phyloP scores from a whole-genome alignment of 164 flowering plant genomes.

The Sextonia rubra region DNA sequence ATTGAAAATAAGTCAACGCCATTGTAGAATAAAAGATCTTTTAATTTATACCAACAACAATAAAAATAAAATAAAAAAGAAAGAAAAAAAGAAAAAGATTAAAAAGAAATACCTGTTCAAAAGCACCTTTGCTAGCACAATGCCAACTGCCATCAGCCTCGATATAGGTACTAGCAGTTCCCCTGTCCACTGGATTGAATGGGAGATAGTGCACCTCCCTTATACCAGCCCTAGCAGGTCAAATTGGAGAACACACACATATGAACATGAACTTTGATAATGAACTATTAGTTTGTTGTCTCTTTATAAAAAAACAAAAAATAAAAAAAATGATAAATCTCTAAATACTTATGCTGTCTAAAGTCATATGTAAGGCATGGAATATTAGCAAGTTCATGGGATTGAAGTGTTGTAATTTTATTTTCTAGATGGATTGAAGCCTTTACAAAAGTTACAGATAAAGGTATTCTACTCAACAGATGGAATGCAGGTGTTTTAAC shows the following conservation, averaged over 20 bases:
- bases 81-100: not conserved
- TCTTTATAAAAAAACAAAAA: too few relatives aligned
- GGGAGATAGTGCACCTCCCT: conserved; percentile 39
- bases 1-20: not conserved
- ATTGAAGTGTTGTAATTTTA: too few relatives aligned
- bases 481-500: too few relatives aligned
- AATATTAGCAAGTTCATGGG: too few relatives aligned
- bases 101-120: conserved; percentile 30
- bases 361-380: too few relatives aligned
- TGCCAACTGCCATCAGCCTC: conserved; percentile 36
- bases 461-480: too few relatives aligned
- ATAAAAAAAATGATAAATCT: not conserved
- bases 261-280: too few relatives aligned
- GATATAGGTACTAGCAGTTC: conserved; percentile 42
- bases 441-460: too few relatives aligned
- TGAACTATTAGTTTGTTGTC: not conserved
- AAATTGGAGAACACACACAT: not conserved
- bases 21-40: not conserved
- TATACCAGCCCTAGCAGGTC: conserved; percentile 34
- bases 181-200: conserved; percentile 41
- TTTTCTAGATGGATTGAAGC: too few relatives aligned
- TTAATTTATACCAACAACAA: not conserved
- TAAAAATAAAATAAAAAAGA: not conserved
- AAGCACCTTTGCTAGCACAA: conserved; percentile 44
- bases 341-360: not conserved